Base-by-base conservation (phyloP, 2,329 filamentous ascomycete species). In the Leptographium galeiforme region DNA sequence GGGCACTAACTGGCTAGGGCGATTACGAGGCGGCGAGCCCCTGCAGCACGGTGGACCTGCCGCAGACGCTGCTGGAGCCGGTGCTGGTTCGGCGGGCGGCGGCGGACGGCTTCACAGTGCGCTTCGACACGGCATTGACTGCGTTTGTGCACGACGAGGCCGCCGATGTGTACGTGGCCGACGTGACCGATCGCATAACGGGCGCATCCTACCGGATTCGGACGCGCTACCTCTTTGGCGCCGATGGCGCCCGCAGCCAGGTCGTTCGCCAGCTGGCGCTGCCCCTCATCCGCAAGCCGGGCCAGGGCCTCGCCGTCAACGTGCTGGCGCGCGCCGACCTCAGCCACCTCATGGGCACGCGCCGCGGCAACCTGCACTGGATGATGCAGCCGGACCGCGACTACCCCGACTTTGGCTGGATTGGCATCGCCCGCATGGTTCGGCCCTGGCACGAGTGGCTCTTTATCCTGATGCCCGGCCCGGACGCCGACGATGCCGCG, bases 371-470 rank as follows among this genome's bases (percentile, higher is more conserved):
- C 59, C 66, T 84, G 18, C 79, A 84, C 61, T 82, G 77, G 74
- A 67, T 80, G 1, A 67, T 83, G 61, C 71, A 74, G 57, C 78
- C 80, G 0, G 73, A 78, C 54, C 63, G 63, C 2, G 72, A 78
- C 52, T 66, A 74, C 52, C 73, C 75, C 0, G 66, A 67, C 0
- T 81, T 75, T 64, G 76, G 69, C 0, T 78, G 74, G 72, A 66
- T 67, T 36, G 65, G 63, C 4, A 64, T 79, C 57, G 67, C 74
- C 2, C 68, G 81, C 30, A 82, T 84, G 78, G 78, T 84, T 6
- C 79, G 76, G 65, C 74, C 79, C 0, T 84, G 79, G 79, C 61
- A 75, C 57, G 76, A 84, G 66, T 84, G 79, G 78, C 70, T 79
- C 66, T 76, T 77, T 46, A 76, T 78, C 53, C 62, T 80, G 16